Evolutionary conservation across 148 eudicot species (phyloP).

Genomic region (Polygonum maritimum): DNA sequence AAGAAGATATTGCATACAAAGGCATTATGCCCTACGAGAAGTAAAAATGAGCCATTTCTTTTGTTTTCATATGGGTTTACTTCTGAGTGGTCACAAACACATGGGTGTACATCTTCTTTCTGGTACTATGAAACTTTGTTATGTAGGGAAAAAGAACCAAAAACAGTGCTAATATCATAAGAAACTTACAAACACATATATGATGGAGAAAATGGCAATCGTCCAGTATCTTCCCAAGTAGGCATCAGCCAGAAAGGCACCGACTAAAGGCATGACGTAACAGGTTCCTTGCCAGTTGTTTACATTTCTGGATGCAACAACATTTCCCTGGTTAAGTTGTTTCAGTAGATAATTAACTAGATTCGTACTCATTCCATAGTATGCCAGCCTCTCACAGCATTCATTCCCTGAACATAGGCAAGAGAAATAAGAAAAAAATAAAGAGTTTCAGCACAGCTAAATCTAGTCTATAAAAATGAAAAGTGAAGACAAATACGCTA

Average conservation of each 20-base stretch:
- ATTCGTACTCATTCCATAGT: constrained; percentile 18
- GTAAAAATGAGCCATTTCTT: too few relatives aligned
- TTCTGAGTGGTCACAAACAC: not conserved
- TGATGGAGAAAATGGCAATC: constrained; percentile 17
- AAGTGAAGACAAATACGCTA: not conserved
- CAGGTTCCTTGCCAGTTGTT: constrained; percentile 21
- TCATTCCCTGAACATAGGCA: constrained; percentile 12
- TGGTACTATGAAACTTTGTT: not conserved
- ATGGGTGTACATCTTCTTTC: not conserved
- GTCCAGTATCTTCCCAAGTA: constrained; percentile 21
- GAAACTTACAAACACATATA: constrained; percentile 18
- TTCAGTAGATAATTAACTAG: constrained; percentile 13
- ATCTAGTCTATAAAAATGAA: not conserved
- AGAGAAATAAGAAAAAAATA: not conserved
- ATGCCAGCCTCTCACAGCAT: constrained; percentile 20
- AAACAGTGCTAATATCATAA: not conserved
- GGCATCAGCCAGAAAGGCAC: constrained; percentile 22
- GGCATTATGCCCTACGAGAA: too few relatives aligned
- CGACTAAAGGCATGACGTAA: constrained; percentile 16
- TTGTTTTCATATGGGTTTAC: not conserved
- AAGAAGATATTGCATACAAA: not conserved
- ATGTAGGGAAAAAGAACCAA: not conserved
- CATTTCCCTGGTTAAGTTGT: constrained; percentile 13
- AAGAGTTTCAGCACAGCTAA: not conserved
- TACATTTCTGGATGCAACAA: constrained; percentile 15